Evolutionary conservation across 495 filamentous ascomycete species (phyloP), one percentile per base, ranked within the genome.

Genomic region (Recurvomyces mirabilis): DNA sequence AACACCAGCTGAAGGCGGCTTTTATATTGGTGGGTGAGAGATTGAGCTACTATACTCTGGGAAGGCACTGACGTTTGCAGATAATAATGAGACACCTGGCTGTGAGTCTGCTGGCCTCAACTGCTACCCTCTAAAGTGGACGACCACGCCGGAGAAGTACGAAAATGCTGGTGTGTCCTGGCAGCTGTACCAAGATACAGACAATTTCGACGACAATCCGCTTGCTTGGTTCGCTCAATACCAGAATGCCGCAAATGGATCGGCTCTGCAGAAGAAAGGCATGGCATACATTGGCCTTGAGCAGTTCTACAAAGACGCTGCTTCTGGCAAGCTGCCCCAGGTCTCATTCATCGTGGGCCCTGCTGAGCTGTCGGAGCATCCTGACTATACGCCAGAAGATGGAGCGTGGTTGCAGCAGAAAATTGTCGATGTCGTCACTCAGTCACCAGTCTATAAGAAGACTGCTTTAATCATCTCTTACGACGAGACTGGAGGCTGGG

Each of bases 361-460:
- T 0, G 47, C 63, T 1, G 65, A 74, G 45, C 56, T 74, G 20
- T 70, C 67, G 0, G 71, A 74, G 53, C 72, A 76, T 46, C 70
- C 72, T 7, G 67, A 68, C 0, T 73, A 71, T 50, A 55, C 60
- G 45, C 71, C 71, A 3, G 70, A 66, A 41, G 72, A 74, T 45
- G 72, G 72, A 25, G 71, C 59, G n/a, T 74, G 71, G 71, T 59
- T 76, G 2, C 71, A 74, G 45, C 67, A 74, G 60, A 52, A 72
- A 49, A 59, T 76, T 9, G 66, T 72, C 13, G 61, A 73, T 45
- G 67, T 70, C 5, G 70, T 75, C 10, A 65, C 60, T 32, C 63
- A 53, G 33, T 69, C 69, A 26, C 64, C 67, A n/a, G 65, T 64
- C 36, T 76, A 74, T 45, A 54, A 59, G 15, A 65, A 64, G 1